phyloP scores from a whole-genome alignment of 2,329 filamentous ascomycete genomes.

The Stemphylium lycopersici region DNA sequence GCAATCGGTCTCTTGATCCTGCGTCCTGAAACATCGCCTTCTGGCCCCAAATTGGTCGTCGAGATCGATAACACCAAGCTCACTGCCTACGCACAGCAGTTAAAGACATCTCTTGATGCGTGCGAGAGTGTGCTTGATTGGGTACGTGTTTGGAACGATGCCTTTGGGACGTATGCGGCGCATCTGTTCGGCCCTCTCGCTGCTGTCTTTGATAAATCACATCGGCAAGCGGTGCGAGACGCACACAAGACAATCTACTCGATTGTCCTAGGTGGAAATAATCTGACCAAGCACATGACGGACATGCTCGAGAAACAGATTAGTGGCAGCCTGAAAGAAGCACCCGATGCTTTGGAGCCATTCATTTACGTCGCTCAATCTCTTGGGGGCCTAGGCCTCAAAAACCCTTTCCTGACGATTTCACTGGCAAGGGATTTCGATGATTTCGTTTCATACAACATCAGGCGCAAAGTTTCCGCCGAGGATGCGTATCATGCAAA shows the following conservation, averaged over 20 bases:
- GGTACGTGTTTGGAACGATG: conserved; percentile 38
- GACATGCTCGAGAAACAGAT: conserved; percentile 1
- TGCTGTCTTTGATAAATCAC: conserved; percentile 32
- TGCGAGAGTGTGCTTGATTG: conserved; percentile 33
- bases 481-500: conserved; percentile 30
- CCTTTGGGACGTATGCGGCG: conserved; percentile 30
- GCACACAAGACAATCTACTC: conserved; percentile 32
- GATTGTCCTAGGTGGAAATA: conserved; percentile 26
- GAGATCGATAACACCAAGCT: conserved; percentile 24
- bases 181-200: conserved; percentile 38
- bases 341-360: conserved; percentile 27
- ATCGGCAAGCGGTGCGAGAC: conserved; percentile 29
- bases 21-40: neutral
- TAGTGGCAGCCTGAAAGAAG: conserved; percentile 1
- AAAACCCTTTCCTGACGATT: conserved; percentile 35
- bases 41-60: neutral
- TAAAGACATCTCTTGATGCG: conserved; percentile 29
- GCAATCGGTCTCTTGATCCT: conserved; percentile 25
- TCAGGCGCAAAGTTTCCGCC: conserved; percentile 19
- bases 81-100: conserved; percentile 18
- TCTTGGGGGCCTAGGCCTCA: conserved; percentile 39
- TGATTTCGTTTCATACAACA: conserved; percentile 4
- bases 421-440: conserved; percentile 22
- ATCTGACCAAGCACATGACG: conserved; percentile 30
- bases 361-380: conserved; percentile 35